Evolutionary conservation across 176 grass and related monocot genomes (phyloP).

Genomic region (Tillandsia fasciculata): DNA sequence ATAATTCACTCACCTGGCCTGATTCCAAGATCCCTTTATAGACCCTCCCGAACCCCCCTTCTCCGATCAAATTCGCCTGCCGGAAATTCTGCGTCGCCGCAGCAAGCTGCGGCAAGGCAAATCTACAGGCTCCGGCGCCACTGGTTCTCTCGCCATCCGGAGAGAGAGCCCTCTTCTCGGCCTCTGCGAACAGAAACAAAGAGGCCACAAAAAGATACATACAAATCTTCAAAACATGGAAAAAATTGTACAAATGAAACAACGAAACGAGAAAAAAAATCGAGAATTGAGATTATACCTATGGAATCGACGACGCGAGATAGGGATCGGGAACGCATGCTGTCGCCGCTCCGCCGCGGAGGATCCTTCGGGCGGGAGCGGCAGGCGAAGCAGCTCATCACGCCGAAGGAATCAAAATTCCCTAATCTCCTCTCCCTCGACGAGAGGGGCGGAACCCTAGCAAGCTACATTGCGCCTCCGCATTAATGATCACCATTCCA

Average conservation of each 20-base stretch:
- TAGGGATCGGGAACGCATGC: constrained; percentile 1
- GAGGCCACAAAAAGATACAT: too few species aligned
- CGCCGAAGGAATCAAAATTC: neutral
- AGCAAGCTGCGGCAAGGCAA: neutral
- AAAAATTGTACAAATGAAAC: neutral
- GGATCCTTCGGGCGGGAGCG: neutral
- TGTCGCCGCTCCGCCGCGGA: neutral
- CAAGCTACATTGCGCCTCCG: neutral
- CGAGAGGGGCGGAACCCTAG: neutral
- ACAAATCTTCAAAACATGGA: neutral
- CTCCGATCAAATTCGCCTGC: neutral
- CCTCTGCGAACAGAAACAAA: constrained; percentile 4
- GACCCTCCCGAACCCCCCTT: constrained; percentile 4
- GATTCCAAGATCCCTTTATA: neutral
- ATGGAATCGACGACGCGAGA: constrained; percentile 14
- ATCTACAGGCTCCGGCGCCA: neutral
- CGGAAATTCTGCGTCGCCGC: neutral
- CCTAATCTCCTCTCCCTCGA: neutral
- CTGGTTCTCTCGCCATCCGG: constrained; percentile 5
- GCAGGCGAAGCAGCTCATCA: constrained; percentile 44
- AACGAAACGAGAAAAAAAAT: too few species aligned
- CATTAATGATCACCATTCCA: too few species aligned
- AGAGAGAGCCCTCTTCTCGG: constrained; percentile 7
- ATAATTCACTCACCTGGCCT: neutral
- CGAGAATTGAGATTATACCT: constrained; percentile 5